Evolutionary conservation across 805 yeast species (phyloP).

Genomic region (Metschnikowia lunata): DNA sequence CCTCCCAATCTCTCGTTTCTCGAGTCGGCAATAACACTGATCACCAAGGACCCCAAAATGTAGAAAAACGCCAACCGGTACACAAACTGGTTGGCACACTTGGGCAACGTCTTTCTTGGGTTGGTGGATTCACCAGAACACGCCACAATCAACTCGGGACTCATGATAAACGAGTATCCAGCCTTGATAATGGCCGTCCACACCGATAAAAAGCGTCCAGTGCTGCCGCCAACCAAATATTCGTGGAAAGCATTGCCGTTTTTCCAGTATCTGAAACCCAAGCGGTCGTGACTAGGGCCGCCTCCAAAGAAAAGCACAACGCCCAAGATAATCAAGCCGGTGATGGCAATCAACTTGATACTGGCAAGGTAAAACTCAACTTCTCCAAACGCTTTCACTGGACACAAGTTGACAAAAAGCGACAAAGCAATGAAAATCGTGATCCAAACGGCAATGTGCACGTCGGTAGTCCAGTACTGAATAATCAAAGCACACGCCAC

Average conservation of each 20-base stretch:
- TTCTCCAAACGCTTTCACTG: conserved; percentile 17
- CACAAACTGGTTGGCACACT: conserved; percentile 56
- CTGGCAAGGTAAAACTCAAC: conserved; percentile 19
- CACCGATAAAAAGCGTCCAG: conserved; percentile 20
- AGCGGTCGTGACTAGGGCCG: conserved; percentile 19
- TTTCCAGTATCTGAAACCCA: conserved; percentile 21
- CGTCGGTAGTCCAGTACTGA: conserved; percentile 20
- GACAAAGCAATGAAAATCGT: conserved; percentile 22
- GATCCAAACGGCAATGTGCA: conserved; percentile 38
- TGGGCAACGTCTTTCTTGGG: conserved; percentile 58
- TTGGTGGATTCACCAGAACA: conserved; percentile 56
- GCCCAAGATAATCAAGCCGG: conserved; percentile 20
- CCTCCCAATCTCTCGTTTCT: conserved; percentile 21
- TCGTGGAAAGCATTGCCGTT: conserved; percentile 32
- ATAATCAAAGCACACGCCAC: conserved; percentile 18
- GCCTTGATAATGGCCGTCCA: conserved; percentile 27
- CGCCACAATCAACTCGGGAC: conserved; percentile 52
- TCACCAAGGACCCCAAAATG: conserved; percentile 36
- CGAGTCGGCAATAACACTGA: conserved; percentile 35
- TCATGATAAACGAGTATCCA: conserved; percentile 25
- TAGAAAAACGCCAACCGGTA: conserved; percentile 45
- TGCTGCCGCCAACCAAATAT: conserved; percentile 35
- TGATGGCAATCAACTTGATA: conserved; percentile 18
- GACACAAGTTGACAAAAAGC: conserved; percentile 14
- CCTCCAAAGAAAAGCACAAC: conserved; percentile 20